Base-by-base conservation (phyloP, 805 yeast genomes). In the Candida hispaniensis region DNA sequence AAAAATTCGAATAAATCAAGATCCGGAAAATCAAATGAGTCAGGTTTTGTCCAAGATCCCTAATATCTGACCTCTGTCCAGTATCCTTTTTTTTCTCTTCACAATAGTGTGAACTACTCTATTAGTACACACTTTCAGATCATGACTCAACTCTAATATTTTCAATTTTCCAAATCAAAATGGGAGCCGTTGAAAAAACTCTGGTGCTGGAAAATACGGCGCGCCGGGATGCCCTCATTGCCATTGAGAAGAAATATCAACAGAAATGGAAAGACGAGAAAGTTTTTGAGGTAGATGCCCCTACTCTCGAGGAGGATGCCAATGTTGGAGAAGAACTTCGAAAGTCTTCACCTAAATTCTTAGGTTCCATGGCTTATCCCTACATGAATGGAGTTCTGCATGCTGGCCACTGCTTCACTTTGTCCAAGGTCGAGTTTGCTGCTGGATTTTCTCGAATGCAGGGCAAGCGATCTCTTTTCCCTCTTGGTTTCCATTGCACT, bases 371-470 rank as follows among this genome's bases (percentile, higher is more conserved):
- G 95, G 97, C 98, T 7, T 91, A 83, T 54, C 99, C 99, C 26
- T 91, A 91, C 61, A 88, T 88, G 96, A 91, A 91, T 60, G 99
- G 99, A 66, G 91, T 81, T 33, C 67, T 91, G 46, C 99, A 91
- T 49, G 96, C 94, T 32, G 99, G 99, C 41, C 99, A 91, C 59
- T 74, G 85, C 48, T 91, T 88, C 66, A 91, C 97, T 21, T 66
- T 88, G 44, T 82, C 96, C 35, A 91, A 91, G 63, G 88, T 75
- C 34, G 98, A 91, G 59, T 91, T 78, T 55, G 76, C 86, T 28
- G 67, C 80, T 39, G 97, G 97, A 38, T 91, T 79, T 54, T 94
- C 91, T 65, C 75, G 96, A 62, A 79, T 91, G 88, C 70, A 70
- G 52, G 97, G 96, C 47, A 82, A 79, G 61, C 71, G 79, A 49